Evolutionary conservation across 1,284 basidiomycete genomes (phyloP).

Genomic region (Austropuccinia psidii): DNA sequence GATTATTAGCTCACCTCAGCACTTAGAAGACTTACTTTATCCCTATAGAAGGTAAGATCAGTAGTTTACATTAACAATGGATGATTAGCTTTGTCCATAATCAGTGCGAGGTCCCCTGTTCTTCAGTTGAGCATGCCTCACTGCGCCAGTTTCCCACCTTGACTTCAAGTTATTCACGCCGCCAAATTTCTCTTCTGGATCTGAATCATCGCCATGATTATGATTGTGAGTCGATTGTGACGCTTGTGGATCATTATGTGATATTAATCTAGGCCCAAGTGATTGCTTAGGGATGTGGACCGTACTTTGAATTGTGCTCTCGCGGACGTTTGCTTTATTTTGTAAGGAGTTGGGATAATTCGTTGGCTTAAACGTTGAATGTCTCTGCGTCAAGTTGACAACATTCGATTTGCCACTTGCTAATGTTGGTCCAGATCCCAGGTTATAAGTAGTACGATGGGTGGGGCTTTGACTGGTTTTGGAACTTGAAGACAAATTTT

Average conservation of each 20-base stretch:
- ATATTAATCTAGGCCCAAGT: not conserved
- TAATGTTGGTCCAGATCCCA: not conserved
- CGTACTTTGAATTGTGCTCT: not conserved
- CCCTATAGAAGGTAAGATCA: too few relatives aligned
- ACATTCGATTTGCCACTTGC: not conserved
- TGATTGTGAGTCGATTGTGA: not conserved
- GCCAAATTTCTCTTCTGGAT: not conserved
- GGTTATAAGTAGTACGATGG: not conserved
- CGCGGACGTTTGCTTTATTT: not conserved
- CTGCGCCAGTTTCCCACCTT: constrained; percentile 22
- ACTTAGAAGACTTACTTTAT: too few relatives aligned
- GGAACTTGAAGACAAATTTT: constrained; percentile 11
- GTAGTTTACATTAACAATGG: too few relatives aligned
- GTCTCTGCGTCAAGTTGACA: not conserved
- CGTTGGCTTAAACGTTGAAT: constrained; percentile 21
- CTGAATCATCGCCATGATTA: not conserved
- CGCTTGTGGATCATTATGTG: too few relatives aligned
- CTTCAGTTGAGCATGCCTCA: not conserved
- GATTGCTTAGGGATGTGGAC: not conserved
- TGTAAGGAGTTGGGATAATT: not conserved
- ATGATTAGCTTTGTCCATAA: constrained; percentile 17
- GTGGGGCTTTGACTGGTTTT: too few relatives aligned
- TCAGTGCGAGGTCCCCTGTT: constrained; percentile 4
- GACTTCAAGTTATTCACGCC: constrained; percentile 18
- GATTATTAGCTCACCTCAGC: too few relatives aligned